Conservation (phyloP, 805 yeast genomes). For the Debaryomyces prosopidis region DNA sequence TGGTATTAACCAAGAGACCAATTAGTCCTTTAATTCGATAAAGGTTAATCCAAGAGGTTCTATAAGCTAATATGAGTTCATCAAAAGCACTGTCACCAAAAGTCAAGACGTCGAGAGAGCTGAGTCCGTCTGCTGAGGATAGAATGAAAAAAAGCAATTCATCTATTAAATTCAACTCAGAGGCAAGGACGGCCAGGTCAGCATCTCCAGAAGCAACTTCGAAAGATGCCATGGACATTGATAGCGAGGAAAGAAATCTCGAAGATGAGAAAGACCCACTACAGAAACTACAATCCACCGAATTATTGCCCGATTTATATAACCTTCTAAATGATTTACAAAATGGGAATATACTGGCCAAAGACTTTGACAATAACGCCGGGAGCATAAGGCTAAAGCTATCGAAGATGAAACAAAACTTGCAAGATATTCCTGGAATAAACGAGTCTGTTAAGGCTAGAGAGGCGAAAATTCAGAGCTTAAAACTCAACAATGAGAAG, state of each 20-base stretch:
- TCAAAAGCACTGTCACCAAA: constrained; percentile 7
- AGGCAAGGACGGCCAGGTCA: constrained; percentile 4
- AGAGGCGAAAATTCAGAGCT: constrained; percentile 20
- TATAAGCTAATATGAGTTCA: constrained; percentile 1
- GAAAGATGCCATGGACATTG: constrained; percentile 11
- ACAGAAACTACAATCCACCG: constrained; percentile 28
- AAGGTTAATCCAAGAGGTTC: not conserved
- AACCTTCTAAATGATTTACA: constrained; percentile 33
- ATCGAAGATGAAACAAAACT: constrained; percentile 24
- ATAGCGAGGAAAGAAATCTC: constrained; percentile 2
- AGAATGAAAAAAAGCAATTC: not conserved
- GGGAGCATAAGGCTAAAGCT: constrained; percentile 41
- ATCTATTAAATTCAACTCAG: constrained; percentile 1
- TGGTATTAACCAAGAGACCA: not conserved
- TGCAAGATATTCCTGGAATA: constrained; percentile 41
- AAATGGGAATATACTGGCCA: constrained; percentile 36
- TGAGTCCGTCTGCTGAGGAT: not conserved
- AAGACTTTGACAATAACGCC: constrained; percentile 43
- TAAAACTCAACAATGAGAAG: constrained; percentile 24
- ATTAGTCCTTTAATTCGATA: not conserved
- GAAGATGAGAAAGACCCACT: constrained; percentile 12
- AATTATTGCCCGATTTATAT: constrained; percentile 40
- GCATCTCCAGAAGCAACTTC: not conserved
- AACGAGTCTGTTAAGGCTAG: constrained; percentile 31
- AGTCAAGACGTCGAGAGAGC: not conserved